phyloP scores from a whole-genome alignment of 441 rosid genomes.

The Euphorbia schlechtendalii region DNA sequence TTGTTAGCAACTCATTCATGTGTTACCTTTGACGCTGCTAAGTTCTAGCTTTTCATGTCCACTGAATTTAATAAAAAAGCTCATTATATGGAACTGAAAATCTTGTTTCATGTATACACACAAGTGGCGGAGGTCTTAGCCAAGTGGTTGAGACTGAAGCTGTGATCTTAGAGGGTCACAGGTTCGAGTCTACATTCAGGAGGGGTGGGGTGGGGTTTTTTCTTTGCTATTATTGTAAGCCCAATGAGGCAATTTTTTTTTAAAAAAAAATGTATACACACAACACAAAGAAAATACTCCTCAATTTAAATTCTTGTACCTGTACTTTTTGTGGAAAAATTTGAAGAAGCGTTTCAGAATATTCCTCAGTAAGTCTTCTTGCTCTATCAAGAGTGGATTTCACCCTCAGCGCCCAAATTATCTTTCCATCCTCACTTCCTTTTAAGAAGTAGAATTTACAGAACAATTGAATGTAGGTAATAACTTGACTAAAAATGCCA shows the following conservation, averaged over 20 bases:
- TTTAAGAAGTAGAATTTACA: conserved; percentile 14
- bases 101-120: not conserved
- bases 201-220: no score
- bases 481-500: not conserved
- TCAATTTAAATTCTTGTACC: conserved; percentile 35
- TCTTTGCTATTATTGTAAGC: no score
- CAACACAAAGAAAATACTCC: not conserved
- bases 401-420: conserved; percentile 79
- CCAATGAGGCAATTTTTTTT: no score
- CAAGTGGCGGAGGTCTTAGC: no score
- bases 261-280: no score
- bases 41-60: conserved; percentile 3
- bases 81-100: conserved; percentile 2
- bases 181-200: no score
- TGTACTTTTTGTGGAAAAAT: conserved; percentile 80
- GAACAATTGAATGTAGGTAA: no score
- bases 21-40: not conserved
- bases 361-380: conserved; percentile 87
- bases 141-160: no score
- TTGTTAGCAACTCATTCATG: not conserved
- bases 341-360: conserved; percentile 86
- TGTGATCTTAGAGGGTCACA: no score
- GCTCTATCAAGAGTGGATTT: conserved; percentile 97
- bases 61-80: not conserved
- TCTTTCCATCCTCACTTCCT: conserved; percentile 88